Base-by-base conservation (phyloP, 164 flowering plant genomes). In the Umbilicus rupestris region DNA sequence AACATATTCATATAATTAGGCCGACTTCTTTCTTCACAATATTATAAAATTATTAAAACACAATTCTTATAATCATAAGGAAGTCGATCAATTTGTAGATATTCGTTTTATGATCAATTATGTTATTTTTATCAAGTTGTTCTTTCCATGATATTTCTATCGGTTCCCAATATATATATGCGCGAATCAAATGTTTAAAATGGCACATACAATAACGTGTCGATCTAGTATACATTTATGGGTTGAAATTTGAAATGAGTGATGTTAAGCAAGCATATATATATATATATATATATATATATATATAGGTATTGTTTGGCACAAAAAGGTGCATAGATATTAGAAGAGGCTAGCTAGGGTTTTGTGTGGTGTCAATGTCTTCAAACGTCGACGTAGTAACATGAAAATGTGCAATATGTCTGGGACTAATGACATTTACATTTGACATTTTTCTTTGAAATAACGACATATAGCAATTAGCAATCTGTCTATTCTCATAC, bases 351-450 rank as follows among this genome's bases (percentile, higher is more conserved):
- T 47, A 47, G 8, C 52, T 47, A 47, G 30, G 58, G 24, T n/a
- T 20, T 52, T 22, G 30, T 20, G 58, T 24, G 30, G 30, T 52
- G 58, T 52, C 58, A 8, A 9, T 17, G n/a, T 52, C 30, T 24
- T 24, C 28, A 24, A 14, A 7, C 24, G 30, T 22, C 24, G 58
- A 20, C 58, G 30, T 52, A 52, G 29, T 52, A 24, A 52, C 58
- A 52, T 52, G 58, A 52, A 50, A 52, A 24, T 52, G 58, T 52
- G 29, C 58, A 52, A 52, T 50, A 50, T 52, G 58, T 22, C 58
- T 26, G 58, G 29, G 29, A 24, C 30, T 41, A 41, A 41, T 41
- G 44, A 41, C 12, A 9, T 7, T 52, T 10, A 20, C 58, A 52
- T 52, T 52, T 20, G 14, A 52, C 58, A 47, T 9, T 22, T 52